Conservation (phyloP, 805 yeast species). For the Metschnikowia baotianmanensis region DNA sequence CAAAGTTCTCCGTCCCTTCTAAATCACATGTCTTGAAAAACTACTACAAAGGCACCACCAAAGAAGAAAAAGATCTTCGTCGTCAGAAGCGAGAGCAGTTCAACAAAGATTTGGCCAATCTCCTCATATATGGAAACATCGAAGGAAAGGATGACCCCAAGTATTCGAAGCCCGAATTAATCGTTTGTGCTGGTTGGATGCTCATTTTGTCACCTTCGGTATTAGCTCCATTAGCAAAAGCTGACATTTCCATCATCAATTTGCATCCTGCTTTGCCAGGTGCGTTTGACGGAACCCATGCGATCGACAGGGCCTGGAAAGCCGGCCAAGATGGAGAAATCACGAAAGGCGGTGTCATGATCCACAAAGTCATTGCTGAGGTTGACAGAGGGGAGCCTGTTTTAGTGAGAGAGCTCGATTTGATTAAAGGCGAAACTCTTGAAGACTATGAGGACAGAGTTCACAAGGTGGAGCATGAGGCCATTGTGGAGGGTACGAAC, state of each 20-base stretch:
- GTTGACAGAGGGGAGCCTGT: slow-evolving; percentile 94
- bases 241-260: slow-evolving; percentile 77
- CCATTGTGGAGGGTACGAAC: slow-evolving; percentile 89
- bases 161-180: slow-evolving; percentile 66
- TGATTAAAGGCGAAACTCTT: slow-evolving; percentile 68
- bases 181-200: slow-evolving; percentile 99
- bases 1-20: slow-evolving; percentile 66
- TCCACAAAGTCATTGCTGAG: slow-evolving; percentile 92
- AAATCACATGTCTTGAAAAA: slow-evolving; percentile 64
- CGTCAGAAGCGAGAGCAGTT: slow-evolving; percentile 61
- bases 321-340: slow-evolving; percentile 86
- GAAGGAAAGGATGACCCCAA: slow-evolving; percentile 28
- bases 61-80: slow-evolving; percentile 60
- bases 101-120: slow-evolving; percentile 73
- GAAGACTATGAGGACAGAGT: slow-evolving; percentile 82
- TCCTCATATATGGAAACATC: slow-evolving; percentile 52
- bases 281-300: slow-evolving; percentile 94
- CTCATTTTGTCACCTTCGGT: slow-evolving; percentile 80
- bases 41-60: slow-evolving; percentile 74
- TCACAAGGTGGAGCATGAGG: slow-evolving; percentile 80
- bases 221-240: slow-evolving; percentile 59
- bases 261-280: slow-evolving; percentile 98
- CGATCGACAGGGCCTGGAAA: slow-evolving; percentile 94
- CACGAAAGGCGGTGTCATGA: slow-evolving; percentile 87
- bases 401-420: slow-evolving; percentile 72